Percentiles rank a stretch among this genome's conserved stretches.
phyloP scores from a whole-genome alignment of 768 basidiomycete genomes.

The Lyophyllum semitale region DNA sequence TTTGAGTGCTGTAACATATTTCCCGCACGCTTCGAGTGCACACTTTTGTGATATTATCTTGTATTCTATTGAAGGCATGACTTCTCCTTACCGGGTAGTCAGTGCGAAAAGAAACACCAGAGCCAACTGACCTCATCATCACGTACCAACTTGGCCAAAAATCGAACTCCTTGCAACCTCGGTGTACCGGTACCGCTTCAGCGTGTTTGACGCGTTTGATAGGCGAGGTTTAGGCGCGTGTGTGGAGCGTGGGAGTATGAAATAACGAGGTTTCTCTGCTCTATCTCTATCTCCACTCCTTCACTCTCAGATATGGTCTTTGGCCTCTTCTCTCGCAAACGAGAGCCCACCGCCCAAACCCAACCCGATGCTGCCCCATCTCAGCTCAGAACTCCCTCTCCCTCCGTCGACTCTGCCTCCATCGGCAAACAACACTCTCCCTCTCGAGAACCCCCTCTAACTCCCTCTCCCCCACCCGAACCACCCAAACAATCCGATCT shows the following conservation, averaged over 20 bases:
- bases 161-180: too few species aligned
- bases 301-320: constrained; percentile 12
- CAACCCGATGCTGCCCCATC: background rate
- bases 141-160: too few species aligned
- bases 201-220: background rate
- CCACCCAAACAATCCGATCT: constrained; percentile 28
- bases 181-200: too few species aligned
- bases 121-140: too few species aligned
- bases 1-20: too few species aligned
- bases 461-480: constrained; percentile 19
- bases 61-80: too few species aligned
- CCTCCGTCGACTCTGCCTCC: constrained; percentile 11
- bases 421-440: constrained; percentile 16
- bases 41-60: too few species aligned
- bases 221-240: background rate
- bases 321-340: constrained; percentile 17
- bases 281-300: background rate
- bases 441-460: constrained; percentile 13
- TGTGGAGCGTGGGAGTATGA: constrained; percentile 6
- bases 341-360: background rate
- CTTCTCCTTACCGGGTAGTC: too few species aligned
- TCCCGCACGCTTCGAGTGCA: too few species aligned
- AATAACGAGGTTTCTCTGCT: constrained; percentile 4
- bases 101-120: too few species aligned
- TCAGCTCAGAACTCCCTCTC: constrained; percentile 18